Conservation (phyloP, 2,329 filamentous ascomycete species). For the Ophiostoma sp. region DNA sequence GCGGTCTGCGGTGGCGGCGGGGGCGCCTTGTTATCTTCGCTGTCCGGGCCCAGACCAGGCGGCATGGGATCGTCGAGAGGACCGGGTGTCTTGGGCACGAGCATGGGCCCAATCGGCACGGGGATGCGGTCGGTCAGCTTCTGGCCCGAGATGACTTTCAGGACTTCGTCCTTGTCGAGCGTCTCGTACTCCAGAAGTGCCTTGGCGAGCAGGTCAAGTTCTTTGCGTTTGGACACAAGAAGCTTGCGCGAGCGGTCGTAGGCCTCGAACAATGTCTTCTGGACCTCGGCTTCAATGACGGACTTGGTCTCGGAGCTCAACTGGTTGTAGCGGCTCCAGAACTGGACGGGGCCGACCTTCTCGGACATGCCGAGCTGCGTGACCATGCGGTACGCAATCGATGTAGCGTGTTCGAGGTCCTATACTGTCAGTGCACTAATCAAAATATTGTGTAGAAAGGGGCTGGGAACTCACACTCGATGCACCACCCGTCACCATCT, state of each 20-base stretch:
- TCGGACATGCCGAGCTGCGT: constrained; percentile 87
- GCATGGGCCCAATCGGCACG: constrained; percentile 61
- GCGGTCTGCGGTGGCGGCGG: constrained; percentile 28
- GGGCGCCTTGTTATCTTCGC: constrained; percentile 27
- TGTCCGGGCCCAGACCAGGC: constrained; percentile 10
- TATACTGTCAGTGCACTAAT: constrained; percentile 37
- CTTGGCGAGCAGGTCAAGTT: constrained; percentile 83
- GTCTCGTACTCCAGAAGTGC: constrained; percentile 95
- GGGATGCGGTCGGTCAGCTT: constrained; percentile 69
- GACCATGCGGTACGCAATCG: constrained; percentile 82
- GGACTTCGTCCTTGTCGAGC: constrained; percentile 82
- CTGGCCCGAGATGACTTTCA: constrained; percentile 85
- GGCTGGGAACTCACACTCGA: constrained; percentile 61
- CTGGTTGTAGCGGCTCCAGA: constrained; percentile 74
- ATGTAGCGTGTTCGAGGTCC: constrained; percentile 83
- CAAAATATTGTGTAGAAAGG: not conserved
- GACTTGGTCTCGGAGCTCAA: constrained; percentile 85
- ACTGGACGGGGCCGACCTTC: constrained; percentile 84
- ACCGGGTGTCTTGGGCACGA: constrained; percentile 54
- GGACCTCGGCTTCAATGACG: constrained; percentile 84
- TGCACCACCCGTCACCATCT: constrained; percentile 87
- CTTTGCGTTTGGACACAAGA: constrained; percentile 72
- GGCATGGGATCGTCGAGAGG: constrained; percentile 29
- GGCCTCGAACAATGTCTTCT: constrained; percentile 78
- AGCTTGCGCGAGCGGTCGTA: constrained; percentile 71